Base-by-base conservation (phyloP, 306 rosid species). In the Citrullus colocynthis region DNA sequence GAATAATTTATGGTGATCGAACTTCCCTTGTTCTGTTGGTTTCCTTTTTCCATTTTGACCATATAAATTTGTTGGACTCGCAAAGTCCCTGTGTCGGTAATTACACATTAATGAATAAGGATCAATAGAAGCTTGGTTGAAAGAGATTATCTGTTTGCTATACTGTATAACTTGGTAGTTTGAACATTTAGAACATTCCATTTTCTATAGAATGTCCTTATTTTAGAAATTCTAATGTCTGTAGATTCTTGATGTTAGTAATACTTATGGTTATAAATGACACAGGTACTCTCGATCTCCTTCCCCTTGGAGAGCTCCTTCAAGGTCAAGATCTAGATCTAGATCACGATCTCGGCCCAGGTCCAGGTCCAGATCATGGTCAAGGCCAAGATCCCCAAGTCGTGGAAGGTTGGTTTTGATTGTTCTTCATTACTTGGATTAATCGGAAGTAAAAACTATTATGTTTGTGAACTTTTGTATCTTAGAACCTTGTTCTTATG, bases 361-460 rank as follows among this genome's bases (percentile, higher is more conserved):
- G 82, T 79, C 91, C n/a, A 81, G 90, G 78, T 84, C 89, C 30
- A 85, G 93, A 85, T 91, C 97, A 41, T 78, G 78, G 85, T 84
- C 91, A 15, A 86, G 86, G 82, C 93, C 87, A 45, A 90, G 96
- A 87, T 89, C 97, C 1, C 88, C 91, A 84, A 88, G 97, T 70
- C 97, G 92, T 72, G 99, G 97, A 85, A 95, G 99, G 99, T 96
- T 81, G 77, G 88, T 86, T 55, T 77, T 82, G 52, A 55, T 55
- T 28, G 32, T 77, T 67, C 24, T 65, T 70, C 81, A 57, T 83
- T 16, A 15, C 30, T 13, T 42, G 80, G 52, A 76, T 83, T 73
- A 48, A 78, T 62, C 48, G 66, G 28, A 74, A 84, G 62, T 75
- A 59, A 48, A 37, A 55, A 28, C 57, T 36, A 6, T 37, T 52